phyloP scores from a whole-genome alignment of 208 protist genomes.

The Crithidia bombi region DNA sequence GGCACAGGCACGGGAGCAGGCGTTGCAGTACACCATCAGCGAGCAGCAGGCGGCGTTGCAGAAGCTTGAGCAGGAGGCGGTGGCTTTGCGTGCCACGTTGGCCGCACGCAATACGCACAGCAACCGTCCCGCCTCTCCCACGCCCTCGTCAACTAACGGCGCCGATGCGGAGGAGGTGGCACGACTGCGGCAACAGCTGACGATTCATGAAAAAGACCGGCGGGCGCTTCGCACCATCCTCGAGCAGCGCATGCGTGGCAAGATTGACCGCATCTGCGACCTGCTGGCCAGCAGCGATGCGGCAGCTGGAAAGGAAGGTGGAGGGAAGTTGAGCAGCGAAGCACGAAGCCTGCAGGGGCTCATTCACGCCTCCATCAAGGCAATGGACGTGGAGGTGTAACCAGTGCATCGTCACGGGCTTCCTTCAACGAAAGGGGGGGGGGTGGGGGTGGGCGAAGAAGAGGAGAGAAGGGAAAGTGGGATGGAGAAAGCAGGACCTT shows the following conservation, averaged over 20 bases:
- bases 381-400: conserved; percentile 59
- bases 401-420: background rate
- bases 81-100: background rate
- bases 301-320: background rate
- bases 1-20: conserved; percentile 11
- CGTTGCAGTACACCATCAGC: background rate
- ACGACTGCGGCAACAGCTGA: conserved; percentile 18
- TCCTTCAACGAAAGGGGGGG: background rate
- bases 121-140: background rate
- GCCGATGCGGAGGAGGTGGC: conserved; percentile 10
- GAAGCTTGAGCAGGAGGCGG: conserved; percentile 16
- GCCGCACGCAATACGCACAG: background rate
- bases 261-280: conserved; percentile 78
- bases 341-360: conserved; percentile 62
- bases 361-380: conserved; percentile 72
- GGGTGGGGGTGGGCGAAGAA: background rate
- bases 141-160: background rate
- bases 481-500: no score
- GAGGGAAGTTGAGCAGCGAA: conserved; percentile 41
- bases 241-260: conserved; percentile 80
- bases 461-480: background rate
- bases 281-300: conserved; percentile 11
- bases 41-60: conserved; percentile 22
- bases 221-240: conserved; percentile 87
- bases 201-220: conserved; percentile 75